Percentiles rank a stretch among this genome's conserved stretches.
Evolutionary conservation across 1,139 yeast species (phyloP).

Genomic region (Nakaseomyces nivariensis): DNA sequence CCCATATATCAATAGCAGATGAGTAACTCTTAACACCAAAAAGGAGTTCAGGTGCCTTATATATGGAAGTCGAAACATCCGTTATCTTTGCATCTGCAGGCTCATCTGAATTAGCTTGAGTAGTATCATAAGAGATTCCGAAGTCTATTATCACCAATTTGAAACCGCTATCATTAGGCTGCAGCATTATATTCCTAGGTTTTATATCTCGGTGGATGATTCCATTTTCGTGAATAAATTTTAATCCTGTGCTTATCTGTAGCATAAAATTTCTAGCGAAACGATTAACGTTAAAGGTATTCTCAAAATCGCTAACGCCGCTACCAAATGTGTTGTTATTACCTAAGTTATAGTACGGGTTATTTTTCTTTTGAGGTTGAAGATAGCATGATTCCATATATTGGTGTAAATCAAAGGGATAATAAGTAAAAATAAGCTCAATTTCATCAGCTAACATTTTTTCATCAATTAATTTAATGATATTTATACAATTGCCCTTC

Average conservation of each 20-base stretch:
- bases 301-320: slow-evolving; percentile 6
- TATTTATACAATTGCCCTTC: slow-evolving; percentile 4
- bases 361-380: slow-evolving; percentile 17
- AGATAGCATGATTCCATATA: slow-evolving; percentile 16
- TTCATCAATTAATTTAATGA: slow-evolving; percentile 16
- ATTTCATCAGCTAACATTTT: neutral
- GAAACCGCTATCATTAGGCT: slow-evolving; percentile 8
- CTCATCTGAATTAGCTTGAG: slow-evolving; percentile 33
- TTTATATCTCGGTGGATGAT: slow-evolving; percentile 87
- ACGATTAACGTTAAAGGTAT: slow-evolving; percentile 14
- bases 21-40: slow-evolving; percentile 59
- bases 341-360: slow-evolving; percentile 26
- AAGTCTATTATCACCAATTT: slow-evolving; percentile 57
- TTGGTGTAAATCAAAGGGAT: slow-evolving; percentile 16
- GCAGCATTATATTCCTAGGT: slow-evolving; percentile 63
- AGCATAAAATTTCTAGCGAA: slow-evolving; percentile 30
- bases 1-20: slow-evolving; percentile 69
- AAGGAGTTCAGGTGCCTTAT: slow-evolving; percentile 77
- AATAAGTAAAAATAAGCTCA: slow-evolving; percentile 15
- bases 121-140: slow-evolving; percentile 55
- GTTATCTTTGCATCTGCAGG: slow-evolving; percentile 40
- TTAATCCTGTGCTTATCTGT: slow-evolving; percentile 42
- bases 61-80: slow-evolving; percentile 69
- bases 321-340: slow-evolving; percentile 3
- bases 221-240: slow-evolving; percentile 42